phyloP scores from a whole-genome alignment of 2,329 filamentous ascomycete species.

The Venturia nashicola region DNA sequence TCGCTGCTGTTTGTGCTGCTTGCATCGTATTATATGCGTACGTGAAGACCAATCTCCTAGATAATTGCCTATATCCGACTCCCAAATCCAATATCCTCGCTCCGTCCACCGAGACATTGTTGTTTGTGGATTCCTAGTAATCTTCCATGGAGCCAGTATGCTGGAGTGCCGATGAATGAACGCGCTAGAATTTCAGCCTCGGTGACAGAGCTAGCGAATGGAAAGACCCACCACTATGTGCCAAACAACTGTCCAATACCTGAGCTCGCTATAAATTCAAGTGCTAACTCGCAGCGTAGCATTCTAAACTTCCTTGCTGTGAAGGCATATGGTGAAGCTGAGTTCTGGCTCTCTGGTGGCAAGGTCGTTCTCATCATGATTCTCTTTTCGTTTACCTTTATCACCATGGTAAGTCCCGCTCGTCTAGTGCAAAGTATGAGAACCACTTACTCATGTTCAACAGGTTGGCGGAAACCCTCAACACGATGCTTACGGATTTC shows the following conservation, averaged over 20 bases:
- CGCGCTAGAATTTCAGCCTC: background rate
- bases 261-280: background rate
- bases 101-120: background rate
- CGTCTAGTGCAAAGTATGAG: background rate
- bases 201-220: too few species aligned
- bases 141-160: too few species aligned
- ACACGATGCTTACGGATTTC: slow-evolving; percentile 24
- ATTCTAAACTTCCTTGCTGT: slow-evolving; percentile 32
- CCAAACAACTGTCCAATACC: background rate
- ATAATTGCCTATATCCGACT: background rate
- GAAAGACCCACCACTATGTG: background rate
- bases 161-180: background rate
- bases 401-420: slow-evolving; percentile 24
- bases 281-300: background rate
- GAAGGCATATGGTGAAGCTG: slow-evolving; percentile 30
- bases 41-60: background rate
- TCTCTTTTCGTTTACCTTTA: slow-evolving; percentile 27
- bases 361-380: slow-evolving; percentile 25
- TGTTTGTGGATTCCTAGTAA: background rate
- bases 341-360: slow-evolving; percentile 34
- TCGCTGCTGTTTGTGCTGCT: slow-evolving; percentile 27
- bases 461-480: slow-evolving; percentile 28
- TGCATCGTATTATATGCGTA: slow-evolving; percentile 10
- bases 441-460: background rate
- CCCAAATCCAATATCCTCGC: too few species aligned